Percentiles rank a stretch among this genome's conserved stretches.
phyloP scores from a whole-genome alignment of 1,284 basidiomycete genomes.

The Fomitiporia mediterranea region DNA sequence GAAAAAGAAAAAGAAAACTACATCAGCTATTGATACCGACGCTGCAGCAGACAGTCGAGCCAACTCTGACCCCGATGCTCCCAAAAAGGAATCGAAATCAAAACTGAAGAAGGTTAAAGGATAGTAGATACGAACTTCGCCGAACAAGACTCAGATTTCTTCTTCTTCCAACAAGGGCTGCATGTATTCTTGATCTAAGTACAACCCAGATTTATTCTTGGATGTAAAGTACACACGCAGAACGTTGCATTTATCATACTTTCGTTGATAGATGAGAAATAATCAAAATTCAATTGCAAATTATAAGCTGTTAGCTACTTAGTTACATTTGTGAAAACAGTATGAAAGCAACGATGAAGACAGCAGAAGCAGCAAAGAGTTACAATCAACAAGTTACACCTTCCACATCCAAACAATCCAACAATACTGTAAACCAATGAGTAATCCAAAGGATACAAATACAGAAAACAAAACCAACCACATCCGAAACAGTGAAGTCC shows the following conservation, averaged over 20 bases:
- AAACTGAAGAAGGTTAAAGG: slow-evolving; percentile 13
- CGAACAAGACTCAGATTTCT: not conserved
- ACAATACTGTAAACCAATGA: too few species aligned
- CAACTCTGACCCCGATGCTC: slow-evolving; percentile 3
- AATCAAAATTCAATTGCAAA: not conserved
- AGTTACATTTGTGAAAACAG: too few species aligned
- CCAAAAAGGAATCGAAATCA: not conserved
- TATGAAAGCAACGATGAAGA: too few species aligned
- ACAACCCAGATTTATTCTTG: too few species aligned
- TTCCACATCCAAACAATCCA: slow-evolving; percentile 1
- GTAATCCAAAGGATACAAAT: too few species aligned
- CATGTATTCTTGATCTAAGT: too few species aligned
- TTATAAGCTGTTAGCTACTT: too few species aligned
- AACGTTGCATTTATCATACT: too few species aligned
- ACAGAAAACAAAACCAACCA: not conserved
- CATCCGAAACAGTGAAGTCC: slow-evolving; percentile 6
- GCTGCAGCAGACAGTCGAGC: slow-evolving; percentile 2
- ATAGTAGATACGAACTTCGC: not conserved
- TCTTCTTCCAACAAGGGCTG: too few species aligned
- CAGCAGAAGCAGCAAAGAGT: too few species aligned
- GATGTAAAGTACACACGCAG: too few species aligned
- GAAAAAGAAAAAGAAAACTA: slow-evolving; percentile 15
- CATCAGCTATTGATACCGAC: slow-evolving; percentile 5
- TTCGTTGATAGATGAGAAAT: too few species aligned
- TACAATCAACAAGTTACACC: slow-evolving; percentile 3